Conservation (phyloP, 352 stramenopile genomes). For the Phytophthora citrophthora region DNA sequence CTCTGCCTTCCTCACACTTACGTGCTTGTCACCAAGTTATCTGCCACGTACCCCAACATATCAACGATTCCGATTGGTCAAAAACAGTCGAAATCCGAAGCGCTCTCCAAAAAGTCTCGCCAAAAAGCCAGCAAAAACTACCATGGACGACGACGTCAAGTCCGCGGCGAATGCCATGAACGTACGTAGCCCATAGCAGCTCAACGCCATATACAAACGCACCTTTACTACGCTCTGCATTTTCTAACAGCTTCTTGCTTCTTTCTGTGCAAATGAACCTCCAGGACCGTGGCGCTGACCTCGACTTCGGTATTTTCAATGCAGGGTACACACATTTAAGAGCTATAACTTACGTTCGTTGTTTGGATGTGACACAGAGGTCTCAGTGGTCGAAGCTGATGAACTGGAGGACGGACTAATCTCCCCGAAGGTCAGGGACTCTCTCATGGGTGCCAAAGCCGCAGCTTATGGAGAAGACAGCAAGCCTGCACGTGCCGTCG, state of each 20-base stretch:
- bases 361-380: constrained; percentile 47
- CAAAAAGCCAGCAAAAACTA: constrained; percentile 28
- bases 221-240: not conserved
- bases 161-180: constrained; percentile 60
- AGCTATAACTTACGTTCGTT: not conserved
- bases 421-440: constrained; percentile 74
- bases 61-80: constrained; percentile 27
- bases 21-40: constrained; percentile 3
- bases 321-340: not conserved
- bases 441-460: constrained; percentile 61
- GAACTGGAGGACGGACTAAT: constrained; percentile 80
- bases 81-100: constrained; percentile 21
- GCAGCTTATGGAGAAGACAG: constrained; percentile 43
- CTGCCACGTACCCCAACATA: constrained; percentile 2
- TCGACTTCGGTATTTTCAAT: constrained; percentile 73
- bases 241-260: constrained; percentile 2
- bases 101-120: constrained; percentile 11
- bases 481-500: constrained; percentile 41
- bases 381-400: constrained; percentile 75
- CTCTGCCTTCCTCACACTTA: not conserved
- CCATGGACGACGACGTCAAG: constrained; percentile 57
- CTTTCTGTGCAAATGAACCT: constrained; percentile 8
- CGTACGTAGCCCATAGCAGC: constrained; percentile 33
- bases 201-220: not conserved
- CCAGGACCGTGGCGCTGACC: constrained; percentile 67